Evolutionary conservation across 1,139 yeast species (phyloP).

Genomic region (Zygosaccharomyces pseudobailii): DNA sequence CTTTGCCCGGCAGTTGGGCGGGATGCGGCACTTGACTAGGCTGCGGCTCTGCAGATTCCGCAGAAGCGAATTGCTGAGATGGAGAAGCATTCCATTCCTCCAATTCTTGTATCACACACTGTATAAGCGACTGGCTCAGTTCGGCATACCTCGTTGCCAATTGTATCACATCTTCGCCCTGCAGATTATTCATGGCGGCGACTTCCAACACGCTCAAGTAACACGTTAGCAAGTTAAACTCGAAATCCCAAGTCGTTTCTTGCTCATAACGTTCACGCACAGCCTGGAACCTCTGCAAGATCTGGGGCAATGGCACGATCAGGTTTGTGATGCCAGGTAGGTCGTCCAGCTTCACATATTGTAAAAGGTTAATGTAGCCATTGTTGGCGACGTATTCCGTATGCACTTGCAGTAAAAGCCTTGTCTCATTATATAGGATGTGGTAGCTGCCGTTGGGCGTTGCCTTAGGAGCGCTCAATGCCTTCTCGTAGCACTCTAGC

Average conservation of each 20-base stretch:
- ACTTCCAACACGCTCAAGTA: conserved; percentile 26
- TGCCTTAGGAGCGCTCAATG: conserved; percentile 18
- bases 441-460: conserved; percentile 22
- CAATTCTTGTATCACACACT: conserved; percentile 19
- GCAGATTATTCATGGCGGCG: conserved; percentile 10
- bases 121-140: conserved; percentile 13
- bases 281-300: conserved; percentile 23
- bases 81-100: conserved; percentile 4
- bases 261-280: conserved; percentile 18
- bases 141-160: conserved; percentile 16
- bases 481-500: conserved; percentile 24
- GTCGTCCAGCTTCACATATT: conserved; percentile 27
- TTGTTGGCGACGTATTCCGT: conserved; percentile 29
- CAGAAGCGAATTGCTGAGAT: not conserved
- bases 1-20: conserved; percentile 1
- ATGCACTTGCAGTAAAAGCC: conserved; percentile 29
- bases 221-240: conserved; percentile 29
- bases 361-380: conserved; percentile 30
- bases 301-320: conserved; percentile 18
- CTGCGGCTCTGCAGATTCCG: not conserved
- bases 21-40: not conserved
- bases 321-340: conserved; percentile 16
- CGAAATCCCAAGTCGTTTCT: conserved; percentile 32
- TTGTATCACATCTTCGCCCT: conserved; percentile 16
- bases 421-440: conserved; percentile 29